Conservation (phyloP, 257 asterid species). For the Solanum pennellii region DNA sequence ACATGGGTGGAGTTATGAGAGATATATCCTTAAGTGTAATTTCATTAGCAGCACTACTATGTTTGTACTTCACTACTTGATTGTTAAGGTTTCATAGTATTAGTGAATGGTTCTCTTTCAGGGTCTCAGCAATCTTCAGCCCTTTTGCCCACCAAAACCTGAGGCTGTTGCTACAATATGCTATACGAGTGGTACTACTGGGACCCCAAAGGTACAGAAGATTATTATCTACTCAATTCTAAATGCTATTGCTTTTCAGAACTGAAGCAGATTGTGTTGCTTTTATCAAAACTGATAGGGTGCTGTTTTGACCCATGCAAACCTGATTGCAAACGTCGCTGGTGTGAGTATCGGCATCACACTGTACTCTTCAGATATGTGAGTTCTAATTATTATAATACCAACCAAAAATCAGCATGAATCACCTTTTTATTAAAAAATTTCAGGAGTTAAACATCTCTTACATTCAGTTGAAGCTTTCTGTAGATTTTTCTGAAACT, state of each 20-base stretch:
- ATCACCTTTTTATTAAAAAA: neutral
- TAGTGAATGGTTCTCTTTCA: neutral
- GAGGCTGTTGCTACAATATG: conserved; percentile 76
- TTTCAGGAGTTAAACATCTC: neutral
- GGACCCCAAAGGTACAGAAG: conserved; percentile 74
- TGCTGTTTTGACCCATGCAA: conserved; percentile 69
- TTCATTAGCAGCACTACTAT: neutral
- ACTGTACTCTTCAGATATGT: conserved; percentile 71
- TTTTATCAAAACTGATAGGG: conserved; percentile 36
- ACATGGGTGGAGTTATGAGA: neutral
- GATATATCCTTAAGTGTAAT: neutral
- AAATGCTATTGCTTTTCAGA: neutral
- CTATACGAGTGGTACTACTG: conserved; percentile 95
- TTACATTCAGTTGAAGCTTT: neutral
- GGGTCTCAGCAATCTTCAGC: conserved; percentile 59
- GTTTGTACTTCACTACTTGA: neutral
- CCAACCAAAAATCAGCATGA: neutral
- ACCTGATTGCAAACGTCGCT: conserved; percentile 64
- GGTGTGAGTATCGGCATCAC: conserved; percentile 36
- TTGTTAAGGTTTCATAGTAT: neutral
- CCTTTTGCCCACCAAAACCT: conserved; percentile 76
- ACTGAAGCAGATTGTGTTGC: neutral
- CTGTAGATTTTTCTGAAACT: neutral
- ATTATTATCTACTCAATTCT: neutral
- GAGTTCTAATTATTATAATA: conserved; percentile 20